Evolutionary conservation across 2,329 filamentous ascomycete species (phyloP).

Genomic region (Lecanicillium sp.): DNA sequence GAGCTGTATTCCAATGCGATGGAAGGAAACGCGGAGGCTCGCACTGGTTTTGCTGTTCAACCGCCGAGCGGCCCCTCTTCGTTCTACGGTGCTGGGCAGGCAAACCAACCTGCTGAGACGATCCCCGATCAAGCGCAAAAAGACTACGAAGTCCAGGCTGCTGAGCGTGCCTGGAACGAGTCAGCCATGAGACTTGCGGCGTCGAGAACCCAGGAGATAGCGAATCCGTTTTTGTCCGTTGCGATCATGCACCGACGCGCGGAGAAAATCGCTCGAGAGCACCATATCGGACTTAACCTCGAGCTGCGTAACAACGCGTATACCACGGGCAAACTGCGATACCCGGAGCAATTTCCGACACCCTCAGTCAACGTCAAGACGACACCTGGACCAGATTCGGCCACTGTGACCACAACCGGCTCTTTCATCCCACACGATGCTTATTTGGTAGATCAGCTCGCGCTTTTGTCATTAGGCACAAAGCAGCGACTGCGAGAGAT

Average conservation of each 20-base stretch:
- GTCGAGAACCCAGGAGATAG: constrained; percentile 61
- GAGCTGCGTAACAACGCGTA: constrained; percentile 45
- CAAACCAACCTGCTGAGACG: constrained; percentile 54
- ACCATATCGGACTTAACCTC: constrained; percentile 49
- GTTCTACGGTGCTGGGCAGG: constrained; percentile 60
- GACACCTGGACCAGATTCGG: constrained; percentile 55
- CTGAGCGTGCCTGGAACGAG: constrained; percentile 59
- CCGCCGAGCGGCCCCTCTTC: constrained; percentile 48
- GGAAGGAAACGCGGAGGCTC: constrained; percentile 38
- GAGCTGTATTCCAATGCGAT: constrained; percentile 53
- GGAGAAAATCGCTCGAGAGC: constrained; percentile 51
- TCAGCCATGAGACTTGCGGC: constrained; percentile 57
- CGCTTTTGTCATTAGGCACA: constrained; percentile 74
- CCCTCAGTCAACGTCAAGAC: constrained; percentile 49
- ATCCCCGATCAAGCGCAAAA: constrained; percentile 47
- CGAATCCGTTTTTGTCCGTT: constrained; percentile 66
- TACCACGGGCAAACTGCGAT: constrained; percentile 42
- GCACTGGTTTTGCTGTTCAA: constrained; percentile 46
- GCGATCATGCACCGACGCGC: constrained; percentile 54
- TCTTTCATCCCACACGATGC: constrained; percentile 71
- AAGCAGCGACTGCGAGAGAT: constrained; percentile 72
- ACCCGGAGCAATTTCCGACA: constrained; percentile 42
- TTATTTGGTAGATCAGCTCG: constrained; percentile 73
- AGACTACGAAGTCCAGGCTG: constrained; percentile 58
- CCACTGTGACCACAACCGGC: constrained; percentile 56